Conservation (phyloP, 345 rosid genomes). For the Aquilaria malaccensis region DNA sequence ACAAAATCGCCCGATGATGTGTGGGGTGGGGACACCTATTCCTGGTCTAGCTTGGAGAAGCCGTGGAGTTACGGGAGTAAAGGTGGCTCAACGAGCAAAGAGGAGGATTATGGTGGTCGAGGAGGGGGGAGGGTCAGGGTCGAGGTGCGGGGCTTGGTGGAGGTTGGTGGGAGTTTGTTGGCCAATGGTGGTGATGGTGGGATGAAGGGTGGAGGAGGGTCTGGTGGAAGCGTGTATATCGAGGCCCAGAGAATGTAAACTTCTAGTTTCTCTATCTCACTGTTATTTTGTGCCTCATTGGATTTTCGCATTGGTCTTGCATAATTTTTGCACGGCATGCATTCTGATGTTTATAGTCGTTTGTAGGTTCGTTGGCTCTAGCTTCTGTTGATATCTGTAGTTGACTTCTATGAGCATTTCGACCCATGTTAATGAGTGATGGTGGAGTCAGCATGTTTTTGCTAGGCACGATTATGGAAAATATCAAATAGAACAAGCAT, state of each 20-base stretch:
- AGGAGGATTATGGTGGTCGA: conserved; percentile 51
- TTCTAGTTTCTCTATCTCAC: background rate
- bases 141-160: conserved; percentile 24
- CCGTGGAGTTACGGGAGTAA: conserved; percentile 70
- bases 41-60: conserved; percentile 52
- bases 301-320: too few relatives aligned
- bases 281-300: too few relatives aligned
- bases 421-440: too few relatives aligned
- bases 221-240: conserved; percentile 62
- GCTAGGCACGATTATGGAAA: too few relatives aligned
- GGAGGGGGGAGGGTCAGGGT: conserved; percentile 63
- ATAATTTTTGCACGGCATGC: background rate
- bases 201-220: conserved; percentile 62
- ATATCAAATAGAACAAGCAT: too few relatives aligned
- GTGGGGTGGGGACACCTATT: conserved; percentile 73
- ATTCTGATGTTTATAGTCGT: background rate
- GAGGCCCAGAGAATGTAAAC: conserved; percentile 53
- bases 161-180: conserved; percentile 39
- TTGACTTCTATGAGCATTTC: too few relatives aligned
- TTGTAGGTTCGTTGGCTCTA: too few relatives aligned
- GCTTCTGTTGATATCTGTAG: too few relatives aligned
- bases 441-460: too few relatives aligned
- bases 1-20: conserved; percentile 61
- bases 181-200: conserved; percentile 57
- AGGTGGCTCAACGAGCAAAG: conserved; percentile 63